These are phyloP conservation scores for Cicer arietinum DNA, from an alignment of 306 rosid species.

Conservation along the genomic window DNA sequence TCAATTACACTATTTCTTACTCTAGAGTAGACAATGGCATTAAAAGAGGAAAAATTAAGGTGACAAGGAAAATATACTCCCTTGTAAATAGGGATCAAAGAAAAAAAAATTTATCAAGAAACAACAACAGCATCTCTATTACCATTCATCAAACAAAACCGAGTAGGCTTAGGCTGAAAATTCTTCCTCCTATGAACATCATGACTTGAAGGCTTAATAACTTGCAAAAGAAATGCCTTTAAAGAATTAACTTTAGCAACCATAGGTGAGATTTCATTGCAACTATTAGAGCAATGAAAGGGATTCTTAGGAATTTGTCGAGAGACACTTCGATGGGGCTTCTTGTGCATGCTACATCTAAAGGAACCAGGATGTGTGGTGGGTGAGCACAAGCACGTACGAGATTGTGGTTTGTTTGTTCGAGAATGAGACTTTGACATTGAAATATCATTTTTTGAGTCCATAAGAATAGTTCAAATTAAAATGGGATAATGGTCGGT, in stretches of 20 bases:
- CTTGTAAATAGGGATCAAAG: neutral
- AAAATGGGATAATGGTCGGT: neutral
- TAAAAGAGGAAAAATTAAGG: neutral
- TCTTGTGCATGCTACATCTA: constrained; percentile 67
- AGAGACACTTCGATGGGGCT: neutral
- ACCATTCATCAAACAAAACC: constrained; percentile 55
- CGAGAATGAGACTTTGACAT: constrained; percentile 22
- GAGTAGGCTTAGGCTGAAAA: constrained; percentile 63
- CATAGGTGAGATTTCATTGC: neutral
- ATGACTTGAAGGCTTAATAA: constrained; percentile 60
- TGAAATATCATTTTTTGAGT: constrained; percentile 44
- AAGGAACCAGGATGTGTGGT: constrained; percentile 75
- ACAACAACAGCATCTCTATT: constrained; percentile 36
- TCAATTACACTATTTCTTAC: constrained; percentile 3
- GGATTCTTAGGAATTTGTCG: neutral
- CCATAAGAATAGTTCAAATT: constrained; percentile 44
- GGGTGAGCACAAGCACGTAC: constrained; percentile 67
- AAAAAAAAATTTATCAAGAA: constrained; percentile 16
- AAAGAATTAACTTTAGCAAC: constrained; percentile 37
- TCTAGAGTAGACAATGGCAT: neutral
- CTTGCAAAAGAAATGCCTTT: constrained; percentile 53
- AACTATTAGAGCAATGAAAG: neutral
- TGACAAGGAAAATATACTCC: neutral
- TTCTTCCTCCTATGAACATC: constrained; percentile 58
- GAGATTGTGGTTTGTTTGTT: constrained; percentile 34